Evolutionary conservation across 1,284 basidiomycete species (phyloP).

Genomic region (Veloboletus limbatus): DNA sequence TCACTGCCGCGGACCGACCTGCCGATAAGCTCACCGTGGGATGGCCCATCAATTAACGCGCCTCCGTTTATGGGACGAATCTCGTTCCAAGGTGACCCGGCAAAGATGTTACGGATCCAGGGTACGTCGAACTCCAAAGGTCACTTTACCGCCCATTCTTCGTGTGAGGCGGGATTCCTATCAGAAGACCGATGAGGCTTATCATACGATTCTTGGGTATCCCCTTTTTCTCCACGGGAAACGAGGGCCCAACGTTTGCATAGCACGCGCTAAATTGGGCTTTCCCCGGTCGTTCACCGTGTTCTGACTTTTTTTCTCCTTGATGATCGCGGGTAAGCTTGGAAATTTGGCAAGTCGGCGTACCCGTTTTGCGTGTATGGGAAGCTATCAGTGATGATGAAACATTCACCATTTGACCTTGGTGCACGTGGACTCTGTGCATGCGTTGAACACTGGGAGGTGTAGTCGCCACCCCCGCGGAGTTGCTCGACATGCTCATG

Average conservation of each 20-base stretch:
- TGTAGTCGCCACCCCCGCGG: not conserved
- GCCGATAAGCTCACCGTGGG: not conserved
- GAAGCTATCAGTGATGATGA: not conserved
- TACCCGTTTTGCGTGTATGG: not conserved
- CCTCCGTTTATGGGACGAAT: too few relatives aligned
- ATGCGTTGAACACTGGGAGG: too few relatives aligned
- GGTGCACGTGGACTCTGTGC: too few relatives aligned
- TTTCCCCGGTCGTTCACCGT: not conserved
- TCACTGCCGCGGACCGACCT: not conserved
- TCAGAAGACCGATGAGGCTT: not conserved
- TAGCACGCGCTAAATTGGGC: slow-evolving; percentile 7
- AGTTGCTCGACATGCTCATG: slow-evolving; percentile 2
- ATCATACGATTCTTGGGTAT: not conserved
- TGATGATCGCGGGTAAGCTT: slow-evolving; percentile 17
- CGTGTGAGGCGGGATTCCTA: not conserved
- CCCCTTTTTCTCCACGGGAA: slow-evolving; percentile 7
- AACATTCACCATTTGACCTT: not conserved
- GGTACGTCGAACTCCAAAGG: not conserved
- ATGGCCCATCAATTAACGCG: not conserved
- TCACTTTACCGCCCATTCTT: not conserved
- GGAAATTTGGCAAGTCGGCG: not conserved
- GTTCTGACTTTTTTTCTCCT: slow-evolving; percentile 11
- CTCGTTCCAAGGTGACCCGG: not conserved
- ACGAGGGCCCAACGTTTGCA: not conserved
- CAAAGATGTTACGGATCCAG: not conserved